Base-by-base conservation (phyloP, 352 stramenopile species). In the Phytophthora melonis region DNA sequence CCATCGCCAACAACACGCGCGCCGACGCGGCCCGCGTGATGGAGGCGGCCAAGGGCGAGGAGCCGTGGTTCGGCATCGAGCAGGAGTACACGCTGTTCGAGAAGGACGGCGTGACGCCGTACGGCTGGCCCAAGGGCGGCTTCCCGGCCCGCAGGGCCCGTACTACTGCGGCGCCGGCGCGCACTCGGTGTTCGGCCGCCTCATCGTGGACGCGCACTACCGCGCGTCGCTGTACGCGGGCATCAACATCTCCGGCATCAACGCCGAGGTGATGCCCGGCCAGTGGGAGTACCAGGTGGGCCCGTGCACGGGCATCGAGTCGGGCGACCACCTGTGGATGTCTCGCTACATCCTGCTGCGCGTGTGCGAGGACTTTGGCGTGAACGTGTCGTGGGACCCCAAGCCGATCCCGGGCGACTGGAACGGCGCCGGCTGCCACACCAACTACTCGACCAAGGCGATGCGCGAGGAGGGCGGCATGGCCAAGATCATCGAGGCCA, bases 201-300 rank as follows among this genome's bases (percentile, higher is more conserved):
- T 96, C 66, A 93, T 99, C 69, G 96, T 96, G 61, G 97, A 99
- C 68, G 90, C 97, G 9, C 88, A 98, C 85, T 99, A 99, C 93
- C 89, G 90, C 69, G 95, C 95, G 27, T 99, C 95, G 76, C 80
- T 99, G 23, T 99, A 98, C 74, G 95, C 97, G 10, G 96, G 97
- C 56, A 90, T 99, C 78, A 94, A 98, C 60, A 93, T 99, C 76
- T 98, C 91, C 47, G 97, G 97, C 70, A 98, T 97, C 70, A 99
- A 99, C 82, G 97, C 95, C 72, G 97, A 99, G 83, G 97, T 99
- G 73, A 99, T 99, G 96, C 97, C 97, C 65, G 95, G 95, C 70
- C 95, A 98, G 82, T 98, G 97, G 89, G 97, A 99, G 88, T 99
- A 99, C 89, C 96, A 99, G 88, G 96, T 99, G 63, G 97, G 97